Evolutionary conservation across 2,329 filamentous ascomycete species (phyloP).

Genomic region (Cladobotryum protrusum): DNA sequence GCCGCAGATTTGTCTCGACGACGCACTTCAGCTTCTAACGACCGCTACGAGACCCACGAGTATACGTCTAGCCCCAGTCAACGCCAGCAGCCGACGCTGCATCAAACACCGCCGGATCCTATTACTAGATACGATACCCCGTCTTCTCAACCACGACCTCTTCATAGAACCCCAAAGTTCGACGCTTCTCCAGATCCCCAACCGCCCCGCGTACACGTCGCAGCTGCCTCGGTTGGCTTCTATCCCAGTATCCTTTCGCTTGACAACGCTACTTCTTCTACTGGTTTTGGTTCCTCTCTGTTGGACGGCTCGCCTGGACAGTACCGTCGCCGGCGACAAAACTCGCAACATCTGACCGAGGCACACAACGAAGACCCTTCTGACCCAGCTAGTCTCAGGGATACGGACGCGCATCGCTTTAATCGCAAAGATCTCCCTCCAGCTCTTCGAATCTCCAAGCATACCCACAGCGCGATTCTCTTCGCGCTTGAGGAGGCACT

Average conservation of each 20-base stretch:
- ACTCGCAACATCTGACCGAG: slow-evolving; percentile 45
- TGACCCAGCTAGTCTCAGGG: slow-evolving; percentile 22
- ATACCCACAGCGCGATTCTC: slow-evolving; percentile 83
- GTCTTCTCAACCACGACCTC: slow-evolving; percentile 39
- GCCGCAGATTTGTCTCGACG: slow-evolving; percentile 42
- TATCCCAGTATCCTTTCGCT: slow-evolving; percentile 31
- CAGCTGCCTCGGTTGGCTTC: slow-evolving; percentile 44
- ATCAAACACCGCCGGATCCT: slow-evolving; percentile 27
- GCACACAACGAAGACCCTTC: slow-evolving; percentile 36
- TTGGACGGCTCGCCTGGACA: slow-evolving; percentile 18
- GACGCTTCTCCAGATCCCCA: slow-evolving; percentile 38
- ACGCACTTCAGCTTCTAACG: slow-evolving; percentile 38
- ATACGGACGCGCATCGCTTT: slow-evolving; percentile 19
- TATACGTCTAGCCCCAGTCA: slow-evolving; percentile 37
- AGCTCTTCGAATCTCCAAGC: slow-evolving; percentile 64
- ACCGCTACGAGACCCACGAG: slow-evolving; percentile 51
- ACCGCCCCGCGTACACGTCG: slow-evolving; percentile 38
- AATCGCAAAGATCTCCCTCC: slow-evolving; percentile 30
- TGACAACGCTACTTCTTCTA: slow-evolving; percentile 11
- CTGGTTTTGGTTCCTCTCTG: slow-evolving; percentile 36
- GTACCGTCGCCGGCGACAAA: slow-evolving; percentile 24
- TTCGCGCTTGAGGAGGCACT: slow-evolving; percentile 89
- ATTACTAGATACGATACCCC: slow-evolving; percentile 39
- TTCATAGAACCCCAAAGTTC: slow-evolving; percentile 49
- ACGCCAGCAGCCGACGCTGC: slow-evolving; percentile 35